A percentile compares a stretch with the other conserved stretches of the same genome.
These are phyloP conservation scores for Aspergillus sclerotioniger DNA, from an alignment of 495 filamentous ascomycete genomes.

Conservation along the genomic window DNA sequence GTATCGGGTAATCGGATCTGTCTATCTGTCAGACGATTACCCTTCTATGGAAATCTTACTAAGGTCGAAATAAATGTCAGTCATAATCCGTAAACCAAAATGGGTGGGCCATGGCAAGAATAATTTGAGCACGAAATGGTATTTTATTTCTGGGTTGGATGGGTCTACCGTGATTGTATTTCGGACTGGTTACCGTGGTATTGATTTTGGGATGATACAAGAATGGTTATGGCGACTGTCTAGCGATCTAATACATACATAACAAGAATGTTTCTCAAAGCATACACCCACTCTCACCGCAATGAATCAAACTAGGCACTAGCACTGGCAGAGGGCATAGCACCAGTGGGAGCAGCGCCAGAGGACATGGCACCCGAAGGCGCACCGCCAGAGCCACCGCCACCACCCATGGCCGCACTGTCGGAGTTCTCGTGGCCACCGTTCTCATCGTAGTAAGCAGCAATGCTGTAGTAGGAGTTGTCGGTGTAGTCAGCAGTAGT, in stretches of 20 bases:
- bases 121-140: too few species aligned
- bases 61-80: too few species aligned
- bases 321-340: neutral
- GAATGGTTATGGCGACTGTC: too few species aligned
- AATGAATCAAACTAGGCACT: neutral
- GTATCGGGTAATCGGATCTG: too few species aligned
- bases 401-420: slow-evolving; percentile 19
- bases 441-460: slow-evolving; percentile 31
- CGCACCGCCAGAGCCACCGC: slow-evolving; percentile 19
- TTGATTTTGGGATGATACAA: too few species aligned
- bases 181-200: too few species aligned
- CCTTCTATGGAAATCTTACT: too few species aligned
- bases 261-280: neutral
- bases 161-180: too few species aligned
- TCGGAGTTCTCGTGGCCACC: slow-evolving; percentile 34
- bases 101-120: too few species aligned
- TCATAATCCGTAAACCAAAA: too few species aligned
- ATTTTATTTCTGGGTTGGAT: too few species aligned
- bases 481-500: slow-evolving; percentile 44
- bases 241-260: neutral
- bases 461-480: slow-evolving; percentile 40
- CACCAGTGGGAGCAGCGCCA: neutral
- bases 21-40: too few species aligned
- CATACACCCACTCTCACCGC: neutral
- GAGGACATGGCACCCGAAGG: slow-evolving; percentile 22